Evolutionary conservation across 345 rosid species (phyloP).

Genomic region (Punica granatum): DNA sequence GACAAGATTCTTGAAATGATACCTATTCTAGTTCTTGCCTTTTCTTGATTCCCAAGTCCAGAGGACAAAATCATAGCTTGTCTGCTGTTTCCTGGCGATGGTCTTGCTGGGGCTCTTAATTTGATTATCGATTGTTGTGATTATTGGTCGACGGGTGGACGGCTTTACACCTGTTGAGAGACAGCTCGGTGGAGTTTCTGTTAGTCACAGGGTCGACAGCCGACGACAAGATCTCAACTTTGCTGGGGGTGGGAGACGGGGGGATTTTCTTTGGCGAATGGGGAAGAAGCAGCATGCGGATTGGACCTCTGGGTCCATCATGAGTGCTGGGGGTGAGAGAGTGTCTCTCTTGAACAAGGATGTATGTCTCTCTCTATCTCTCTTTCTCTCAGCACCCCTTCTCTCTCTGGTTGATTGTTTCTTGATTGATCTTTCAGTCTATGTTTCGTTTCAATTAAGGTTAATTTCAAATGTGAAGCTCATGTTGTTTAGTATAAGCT

Average conservation of each 20-base stretch:
- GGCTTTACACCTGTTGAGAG: not conserved
- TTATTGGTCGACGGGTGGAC: not conserved
- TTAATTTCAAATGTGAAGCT: not conserved
- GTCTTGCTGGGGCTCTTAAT: not conserved
- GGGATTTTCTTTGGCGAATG: constrained; percentile 20
- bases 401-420: not conserved
- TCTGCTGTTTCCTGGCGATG: not conserved
- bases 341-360: constrained; percentile 51
- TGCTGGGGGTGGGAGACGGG: not conserved
- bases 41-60: no score
- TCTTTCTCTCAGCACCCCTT: not conserved
- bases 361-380: constrained; percentile 18
- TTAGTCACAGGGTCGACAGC: not conserved
- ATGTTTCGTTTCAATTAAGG: not conserved
- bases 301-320: constrained; percentile 41
- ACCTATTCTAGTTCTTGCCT: no score
- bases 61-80: no score
- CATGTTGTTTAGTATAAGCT: not conserved
- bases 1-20: no score
- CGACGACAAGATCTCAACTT: not conserved
- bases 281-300: constrained; percentile 53
- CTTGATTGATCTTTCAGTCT: constrained; percentile 4
- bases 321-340: constrained; percentile 42
- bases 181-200: not conserved
- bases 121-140: not conserved